Conservation (phyloP, 768 basidiomycete species). For the Lactarius hatsudake region DNA sequence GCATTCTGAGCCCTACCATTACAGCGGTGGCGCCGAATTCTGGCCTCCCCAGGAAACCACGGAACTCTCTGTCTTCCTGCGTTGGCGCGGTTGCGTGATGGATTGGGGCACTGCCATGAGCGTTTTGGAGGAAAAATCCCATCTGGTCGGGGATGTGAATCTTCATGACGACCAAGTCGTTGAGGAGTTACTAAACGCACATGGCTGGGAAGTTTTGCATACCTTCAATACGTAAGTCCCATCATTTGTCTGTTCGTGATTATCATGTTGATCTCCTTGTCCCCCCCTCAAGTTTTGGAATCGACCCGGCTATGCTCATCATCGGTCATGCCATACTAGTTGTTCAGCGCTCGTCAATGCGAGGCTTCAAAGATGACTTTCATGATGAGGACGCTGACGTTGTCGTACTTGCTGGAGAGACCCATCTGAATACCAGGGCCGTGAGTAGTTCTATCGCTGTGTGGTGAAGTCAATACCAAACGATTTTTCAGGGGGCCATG, state of each 20-base stretch:
- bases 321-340: slow-evolving; percentile 38
- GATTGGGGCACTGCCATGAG: slow-evolving; percentile 7
- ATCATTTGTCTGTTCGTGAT: neutral
- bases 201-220: slow-evolving; percentile 43
- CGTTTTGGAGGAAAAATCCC: neutral
- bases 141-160: slow-evolving; percentile 10
- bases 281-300: slow-evolving; percentile 35
- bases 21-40: slow-evolving; percentile 17
- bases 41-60: slow-evolving; percentile 14
- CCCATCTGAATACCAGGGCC: slow-evolving; percentile 40
- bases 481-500: slow-evolving; percentile 21
- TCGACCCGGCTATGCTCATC: slow-evolving; percentile 46
- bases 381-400: slow-evolving; percentile 37
- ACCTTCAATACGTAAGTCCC: slow-evolving; percentile 42
- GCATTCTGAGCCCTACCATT: slow-evolving; percentile 21
- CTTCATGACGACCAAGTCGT: slow-evolving; percentile 33
- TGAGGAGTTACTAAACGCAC: slow-evolving; percentile 35
- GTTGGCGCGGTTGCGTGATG: neutral
- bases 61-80: slow-evolving; percentile 6
- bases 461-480: neutral
- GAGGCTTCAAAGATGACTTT: slow-evolving; percentile 43
- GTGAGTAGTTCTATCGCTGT: slow-evolving; percentile 31
- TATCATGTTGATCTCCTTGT: neutral
- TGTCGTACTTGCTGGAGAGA: slow-evolving; percentile 41
- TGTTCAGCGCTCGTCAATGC: slow-evolving; percentile 37